Evolutionary conservation across 2,329 filamentous ascomycete species (phyloP).

Genomic region (Alternaria novae-zelandiae): DNA sequence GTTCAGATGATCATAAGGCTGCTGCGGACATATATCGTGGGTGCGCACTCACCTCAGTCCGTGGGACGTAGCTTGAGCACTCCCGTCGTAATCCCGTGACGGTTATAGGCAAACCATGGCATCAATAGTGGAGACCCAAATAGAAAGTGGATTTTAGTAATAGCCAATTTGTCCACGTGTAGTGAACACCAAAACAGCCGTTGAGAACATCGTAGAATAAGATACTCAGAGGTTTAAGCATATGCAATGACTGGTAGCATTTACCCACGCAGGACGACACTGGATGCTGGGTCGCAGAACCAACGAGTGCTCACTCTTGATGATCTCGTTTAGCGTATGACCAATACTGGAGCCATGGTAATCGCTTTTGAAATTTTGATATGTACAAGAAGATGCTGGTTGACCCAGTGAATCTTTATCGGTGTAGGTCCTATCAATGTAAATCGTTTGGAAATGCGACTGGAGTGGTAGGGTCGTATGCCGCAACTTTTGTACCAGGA

Average conservation of each 20-base stretch:
- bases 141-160: not conserved
- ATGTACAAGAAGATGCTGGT: not conserved
- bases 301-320: not conserved
- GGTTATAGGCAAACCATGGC: not conserved
- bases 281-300: not conserved
- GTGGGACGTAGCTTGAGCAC: not conserved
- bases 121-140: not conserved
- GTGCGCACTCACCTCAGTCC: not conserved
- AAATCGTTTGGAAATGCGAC: not conserved
- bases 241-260: not conserved
- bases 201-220: not conserved
- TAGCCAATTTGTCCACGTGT: not conserved
- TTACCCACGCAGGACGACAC: not conserved
- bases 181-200: not conserved
- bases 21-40: not conserved
- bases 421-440: not conserved
- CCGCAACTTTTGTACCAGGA: conserved; percentile 2
- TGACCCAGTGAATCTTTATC: not conserved
- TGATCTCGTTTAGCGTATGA: not conserved
- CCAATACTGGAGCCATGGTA: not conserved
- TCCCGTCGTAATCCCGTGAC: not conserved
- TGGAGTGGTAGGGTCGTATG: not conserved
- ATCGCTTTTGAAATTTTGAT: not conserved
- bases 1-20: not conserved
- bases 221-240: not conserved